These are phyloP conservation scores for Candida coleopterorum DNA, from an alignment of 805 yeast species.

Conservation along the genomic window DNA sequence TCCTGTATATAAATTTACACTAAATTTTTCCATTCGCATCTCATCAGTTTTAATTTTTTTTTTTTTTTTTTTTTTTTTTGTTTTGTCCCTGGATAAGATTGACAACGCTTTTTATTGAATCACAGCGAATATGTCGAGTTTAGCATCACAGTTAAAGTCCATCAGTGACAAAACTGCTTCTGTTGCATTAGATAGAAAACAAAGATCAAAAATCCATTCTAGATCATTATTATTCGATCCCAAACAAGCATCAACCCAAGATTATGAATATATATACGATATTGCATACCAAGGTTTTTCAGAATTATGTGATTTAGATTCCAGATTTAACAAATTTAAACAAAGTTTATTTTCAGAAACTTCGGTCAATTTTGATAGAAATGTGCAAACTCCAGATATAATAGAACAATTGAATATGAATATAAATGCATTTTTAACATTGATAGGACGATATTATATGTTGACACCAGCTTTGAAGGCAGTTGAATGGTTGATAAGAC, in stretches of 20 bases:
- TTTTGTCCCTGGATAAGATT: too few relatives aligned
- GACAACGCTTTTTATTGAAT: background rate
- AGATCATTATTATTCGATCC: conserved; percentile 85
- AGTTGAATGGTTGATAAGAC: conserved; percentile 90
- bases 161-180: conserved; percentile 63
- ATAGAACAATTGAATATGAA: conserved; percentile 70
- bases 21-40: conserved; percentile 1
- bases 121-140: conserved; percentile 40
- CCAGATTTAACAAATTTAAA: conserved; percentile 67
- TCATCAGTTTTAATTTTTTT: conserved; percentile 1
- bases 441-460: conserved; percentile 73
- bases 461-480: conserved; percentile 75
- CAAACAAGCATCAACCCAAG: conserved; percentile 89
- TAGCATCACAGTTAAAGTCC: conserved; percentile 77
- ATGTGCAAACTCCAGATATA: conserved; percentile 74
- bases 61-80: too few relatives aligned
- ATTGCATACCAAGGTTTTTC: conserved; percentile 71
- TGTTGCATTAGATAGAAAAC: conserved; percentile 79
- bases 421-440: conserved; percentile 64
- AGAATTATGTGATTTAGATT: conserved; percentile 66
- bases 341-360: conserved; percentile 78
- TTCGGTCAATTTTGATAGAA: conserved; percentile 74
- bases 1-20: conserved; percentile 1
- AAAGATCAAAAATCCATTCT: conserved; percentile 81
- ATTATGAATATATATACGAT: conserved; percentile 73